Conservation (phyloP, 495 filamentous ascomycete species). For the Annulohypoxylon nitens region DNA sequence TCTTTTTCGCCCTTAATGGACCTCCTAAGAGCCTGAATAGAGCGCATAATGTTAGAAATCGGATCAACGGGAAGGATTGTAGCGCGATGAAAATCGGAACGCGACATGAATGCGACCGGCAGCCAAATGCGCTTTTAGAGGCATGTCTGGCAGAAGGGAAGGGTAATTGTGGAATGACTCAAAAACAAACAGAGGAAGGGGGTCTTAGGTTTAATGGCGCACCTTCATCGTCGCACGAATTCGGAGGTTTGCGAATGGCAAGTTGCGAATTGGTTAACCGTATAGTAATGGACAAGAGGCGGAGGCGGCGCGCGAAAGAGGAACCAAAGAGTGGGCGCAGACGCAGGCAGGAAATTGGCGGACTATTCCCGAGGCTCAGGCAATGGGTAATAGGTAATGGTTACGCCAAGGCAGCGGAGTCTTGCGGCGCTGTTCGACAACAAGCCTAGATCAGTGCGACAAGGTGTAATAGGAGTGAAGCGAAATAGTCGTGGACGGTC, state of each 20-base stretch:
- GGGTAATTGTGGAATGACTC: slow-evolving; percentile 36
- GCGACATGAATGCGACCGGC: slow-evolving; percentile 47
- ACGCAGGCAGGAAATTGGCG: slow-evolving; percentile 37
- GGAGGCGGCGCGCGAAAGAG: slow-evolving; percentile 26
- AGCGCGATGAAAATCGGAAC: slow-evolving; percentile 37
- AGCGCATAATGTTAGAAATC: slow-evolving; percentile 56
- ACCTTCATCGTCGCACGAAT: slow-evolving; percentile 63
- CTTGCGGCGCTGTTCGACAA: slow-evolving; percentile 49
- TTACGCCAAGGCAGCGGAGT: slow-evolving; percentile 49
- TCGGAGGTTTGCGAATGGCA: slow-evolving; percentile 42
- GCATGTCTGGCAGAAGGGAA: slow-evolving; percentile 31
- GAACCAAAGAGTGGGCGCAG: slow-evolving; percentile 46
- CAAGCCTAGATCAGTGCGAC: slow-evolving; percentile 52
- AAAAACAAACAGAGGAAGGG: slow-evolving; percentile 42
- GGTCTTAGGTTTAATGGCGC: slow-evolving; percentile 55
- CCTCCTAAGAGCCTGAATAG: slow-evolving; percentile 79
- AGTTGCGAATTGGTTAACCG: slow-evolving; percentile 24
- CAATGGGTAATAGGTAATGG: slow-evolving; percentile 19
- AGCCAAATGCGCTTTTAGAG: slow-evolving; percentile 16
- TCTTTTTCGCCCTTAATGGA: slow-evolving; percentile 89
- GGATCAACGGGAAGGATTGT: slow-evolving; percentile 32
- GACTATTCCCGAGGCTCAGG: slow-evolving; percentile 49
- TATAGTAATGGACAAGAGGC: slow-evolving; percentile 36
- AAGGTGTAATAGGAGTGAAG: slow-evolving; percentile 40
- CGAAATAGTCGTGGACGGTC: slow-evolving; percentile 38